These are phyloP conservation scores for Prunus padus DNA, from an alignment of 306 rosid genomes.

Conservation along the genomic window DNA sequence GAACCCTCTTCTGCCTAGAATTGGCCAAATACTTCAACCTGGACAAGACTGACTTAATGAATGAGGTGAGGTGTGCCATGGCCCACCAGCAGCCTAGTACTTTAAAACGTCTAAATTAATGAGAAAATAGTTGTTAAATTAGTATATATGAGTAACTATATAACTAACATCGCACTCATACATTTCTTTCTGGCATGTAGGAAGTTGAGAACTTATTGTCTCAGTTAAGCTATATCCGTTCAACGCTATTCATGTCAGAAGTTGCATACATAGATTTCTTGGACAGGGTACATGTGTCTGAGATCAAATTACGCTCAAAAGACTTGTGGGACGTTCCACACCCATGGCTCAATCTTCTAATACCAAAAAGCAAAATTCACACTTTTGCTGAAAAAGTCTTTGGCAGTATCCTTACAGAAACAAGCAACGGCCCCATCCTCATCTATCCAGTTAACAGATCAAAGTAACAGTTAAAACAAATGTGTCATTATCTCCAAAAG, in stretches of 20 bases:
- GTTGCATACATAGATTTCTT: conserved; percentile 72
- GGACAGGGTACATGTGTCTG: conserved; percentile 90
- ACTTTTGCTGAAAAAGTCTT: conserved; percentile 71
- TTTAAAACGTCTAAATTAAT: background rate
- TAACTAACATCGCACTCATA: conserved; percentile 4
- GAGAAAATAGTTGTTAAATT: background rate
- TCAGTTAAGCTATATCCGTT: conserved; percentile 57
- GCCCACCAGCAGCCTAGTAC: background rate
- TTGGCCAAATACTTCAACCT: conserved; percentile 74
- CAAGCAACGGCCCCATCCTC: conserved; percentile 84
- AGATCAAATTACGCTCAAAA: conserved; percentile 77
- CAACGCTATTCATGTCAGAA: conserved; percentile 80
- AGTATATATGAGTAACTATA: background rate
- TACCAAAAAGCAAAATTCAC: conserved; percentile 82
- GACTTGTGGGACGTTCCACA: conserved; percentile 97
- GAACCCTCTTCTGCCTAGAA: conserved; percentile 81
- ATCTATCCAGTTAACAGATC: conserved; percentile 91
- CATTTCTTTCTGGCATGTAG: conserved; percentile 43
- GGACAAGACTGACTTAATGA: conserved; percentile 33
- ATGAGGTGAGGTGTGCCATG: conserved; percentile 50
- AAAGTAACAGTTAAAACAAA: conserved; percentile 37
- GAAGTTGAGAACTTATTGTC: conserved; percentile 53
- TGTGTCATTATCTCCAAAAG: background rate
- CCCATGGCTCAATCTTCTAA: conserved; percentile 96
- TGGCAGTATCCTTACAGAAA: conserved; percentile 70